Conservation (phyloP, 441 rosid genomes). For the Breynia disticha region DNA sequence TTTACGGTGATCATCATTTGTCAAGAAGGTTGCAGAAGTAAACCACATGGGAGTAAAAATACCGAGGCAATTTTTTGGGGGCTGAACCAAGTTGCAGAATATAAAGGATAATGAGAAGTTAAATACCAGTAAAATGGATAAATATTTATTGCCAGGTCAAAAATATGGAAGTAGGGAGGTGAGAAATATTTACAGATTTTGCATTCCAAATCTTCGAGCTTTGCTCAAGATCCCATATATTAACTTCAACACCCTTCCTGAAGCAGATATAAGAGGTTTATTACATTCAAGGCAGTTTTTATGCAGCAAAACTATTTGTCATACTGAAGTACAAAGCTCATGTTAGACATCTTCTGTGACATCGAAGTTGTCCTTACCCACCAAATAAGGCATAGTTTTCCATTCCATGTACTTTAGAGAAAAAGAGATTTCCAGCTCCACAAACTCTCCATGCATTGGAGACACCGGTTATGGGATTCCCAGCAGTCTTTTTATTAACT, state of each 20-base stretch:
- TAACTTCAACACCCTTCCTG: constrained; percentile 74
- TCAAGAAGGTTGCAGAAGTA: constrained; percentile 69
- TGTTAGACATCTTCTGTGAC: constrained; percentile 1
- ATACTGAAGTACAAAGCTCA: neutral
- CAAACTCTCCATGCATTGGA: constrained; percentile 54
- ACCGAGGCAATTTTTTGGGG: constrained; percentile 67
- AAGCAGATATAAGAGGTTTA: constrained; percentile 9
- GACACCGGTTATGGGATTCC: constrained; percentile 22
- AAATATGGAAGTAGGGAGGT: neutral
- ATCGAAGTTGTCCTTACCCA: constrained; percentile 74
- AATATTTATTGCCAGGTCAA: neutral
- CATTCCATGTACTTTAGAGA: constrained; percentile 53
- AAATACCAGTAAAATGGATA: neutral
- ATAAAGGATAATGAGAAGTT: neutral
- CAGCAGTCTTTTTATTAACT: constrained; percentile 20
- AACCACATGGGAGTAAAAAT: constrained; percentile 91
- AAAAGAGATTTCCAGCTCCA: constrained; percentile 46
- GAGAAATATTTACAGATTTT: constrained; percentile 51
- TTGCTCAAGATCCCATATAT: constrained; percentile 72
- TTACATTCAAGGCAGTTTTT: too few relatives aligned
- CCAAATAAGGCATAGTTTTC: constrained; percentile 75
- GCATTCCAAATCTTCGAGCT: constrained; percentile 68
- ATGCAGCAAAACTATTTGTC: too few relatives aligned
- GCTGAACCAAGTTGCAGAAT: constrained; percentile 36
- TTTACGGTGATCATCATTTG: constrained; percentile 72